Base-by-base conservation (phyloP, 208 protist genomes). In the Wallacemonas sp. region DNA sequence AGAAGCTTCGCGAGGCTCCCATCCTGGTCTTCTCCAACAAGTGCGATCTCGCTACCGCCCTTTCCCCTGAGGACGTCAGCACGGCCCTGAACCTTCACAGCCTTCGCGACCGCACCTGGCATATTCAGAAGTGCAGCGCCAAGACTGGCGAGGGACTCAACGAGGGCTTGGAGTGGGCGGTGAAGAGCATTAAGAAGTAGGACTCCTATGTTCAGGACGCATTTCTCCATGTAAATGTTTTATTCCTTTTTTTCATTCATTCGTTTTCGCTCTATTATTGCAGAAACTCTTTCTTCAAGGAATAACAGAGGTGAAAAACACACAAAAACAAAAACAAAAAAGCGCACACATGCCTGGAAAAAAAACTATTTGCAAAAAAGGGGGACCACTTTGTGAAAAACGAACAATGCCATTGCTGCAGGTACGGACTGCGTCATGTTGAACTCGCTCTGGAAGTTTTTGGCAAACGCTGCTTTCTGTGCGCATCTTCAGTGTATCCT, bases 21-120 rank as follows among this genome's bases (percentile, higher is more conserved):
- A 85, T 99, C 17, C 88, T 99, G 47, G 83, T 99, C 29, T 98
- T 98, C 63, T 98, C 97, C 23, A 99, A 99, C 85, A 99, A 99
- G 78, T 97, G 98, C 68, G 98, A 99, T 72, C 85, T 99, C 9
- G 90, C 90, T 19, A 94, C 85, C 57, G 90, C 93, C 2, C 69
- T 95, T 1, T 88, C 86, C 2, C 85, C 93, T 1, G 86, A 90
- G 56, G 83, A 94, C 61, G 80, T 97, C 48, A 93, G 83, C 66
- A 94, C 89, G 29, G 80, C 78, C 0, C 79, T 97, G 30, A 90
- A 92, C 58, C 65, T 97, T 23, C 84, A 95, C 72, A 90, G 77
- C 64, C 68, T 97, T 64, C 88, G 90, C 26, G 90, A 97, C 65
- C 78, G 93, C 26, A 92, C 87, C 21, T 97, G 93, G 93, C 85